phyloP scores from a whole-genome alignment of 768 basidiomycete genomes.

The Clavaria fumosa region DNA sequence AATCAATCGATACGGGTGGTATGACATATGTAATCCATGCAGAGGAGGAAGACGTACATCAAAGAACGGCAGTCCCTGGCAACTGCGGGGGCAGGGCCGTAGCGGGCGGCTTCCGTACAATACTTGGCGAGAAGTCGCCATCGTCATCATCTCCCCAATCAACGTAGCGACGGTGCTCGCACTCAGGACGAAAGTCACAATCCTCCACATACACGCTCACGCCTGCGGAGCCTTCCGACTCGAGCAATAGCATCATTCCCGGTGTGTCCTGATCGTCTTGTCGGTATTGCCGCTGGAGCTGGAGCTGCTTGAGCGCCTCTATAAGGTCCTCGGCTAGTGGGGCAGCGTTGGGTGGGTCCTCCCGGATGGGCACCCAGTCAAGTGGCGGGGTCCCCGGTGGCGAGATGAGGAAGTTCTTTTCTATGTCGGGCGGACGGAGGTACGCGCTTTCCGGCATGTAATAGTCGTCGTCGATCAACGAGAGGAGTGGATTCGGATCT shows the following conservation, averaged over 20 bases:
- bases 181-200: constrained; percentile 40
- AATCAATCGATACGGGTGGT: too few relatives aligned
- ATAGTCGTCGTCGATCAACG: constrained; percentile 20
- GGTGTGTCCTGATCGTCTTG: too few relatives aligned
- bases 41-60: too few relatives aligned
- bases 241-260: constrained; percentile 42
- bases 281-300: constrained; percentile 32
- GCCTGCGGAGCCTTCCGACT: constrained; percentile 53
- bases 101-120: constrained; percentile 34
- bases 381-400: constrained; percentile 96
- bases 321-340: constrained; percentile 86
- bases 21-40: too few relatives aligned
- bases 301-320: constrained; percentile 55
- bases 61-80: constrained; percentile 3
- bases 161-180: constrained; percentile 23
- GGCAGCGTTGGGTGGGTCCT: constrained; percentile 76
- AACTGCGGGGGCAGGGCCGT: constrained; percentile 40
- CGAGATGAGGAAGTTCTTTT: constrained; percentile 95
- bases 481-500: constrained; percentile 53
- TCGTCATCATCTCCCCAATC: constrained; percentile 55
- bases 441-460: constrained; percentile 32
- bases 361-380: constrained; percentile 85
- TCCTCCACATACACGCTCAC: constrained; percentile 72
- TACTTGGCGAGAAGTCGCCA: constrained; percentile 31
- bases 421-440: constrained; percentile 60